Percentiles rank a stretch among this genome's conserved stretches.
phyloP scores from a whole-genome alignment of 192 early-diverging fungal genomes.

The Podila horticola region DNA sequence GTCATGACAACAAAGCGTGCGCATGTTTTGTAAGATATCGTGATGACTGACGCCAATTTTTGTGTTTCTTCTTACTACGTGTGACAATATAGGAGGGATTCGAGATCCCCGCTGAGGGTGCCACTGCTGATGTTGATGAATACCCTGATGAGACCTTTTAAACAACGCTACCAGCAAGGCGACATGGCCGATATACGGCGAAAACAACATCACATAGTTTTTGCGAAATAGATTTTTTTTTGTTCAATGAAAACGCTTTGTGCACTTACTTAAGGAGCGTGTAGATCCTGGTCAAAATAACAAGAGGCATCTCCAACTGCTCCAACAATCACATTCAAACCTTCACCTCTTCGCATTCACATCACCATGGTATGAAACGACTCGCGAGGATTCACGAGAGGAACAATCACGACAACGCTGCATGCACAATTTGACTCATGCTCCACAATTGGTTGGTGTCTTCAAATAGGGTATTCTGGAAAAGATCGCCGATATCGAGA shows the following conservation, averaged over 20 bases:
- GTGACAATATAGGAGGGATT: conserved; percentile 73
- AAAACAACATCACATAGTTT: not conserved
- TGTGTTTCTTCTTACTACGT: conserved; percentile 20
- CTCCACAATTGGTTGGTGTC: not conserved
- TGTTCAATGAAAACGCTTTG: not conserved
- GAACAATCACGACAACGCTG: not conserved
- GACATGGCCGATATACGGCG: too few relatives aligned
- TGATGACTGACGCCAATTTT: not conserved
- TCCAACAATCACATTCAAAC: conserved; percentile 10
- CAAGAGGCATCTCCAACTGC: conserved; percentile 14
- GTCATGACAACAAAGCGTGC: conserved; percentile 12
- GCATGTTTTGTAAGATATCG: not conserved
- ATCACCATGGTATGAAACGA: conserved; percentile 32
- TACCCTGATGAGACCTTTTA: conserved; percentile 76
- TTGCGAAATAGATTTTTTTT: not conserved
- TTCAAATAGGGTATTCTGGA: conserved; percentile 77
- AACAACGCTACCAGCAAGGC: conserved; percentile 3
- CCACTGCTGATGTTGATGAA: conserved; percentile 46
- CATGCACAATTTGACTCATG: not conserved
- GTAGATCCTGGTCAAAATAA: not conserved
- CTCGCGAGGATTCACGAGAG: not conserved
- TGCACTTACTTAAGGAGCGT: not conserved
- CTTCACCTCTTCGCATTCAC: not conserved
- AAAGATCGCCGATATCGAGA: conserved; percentile 91
- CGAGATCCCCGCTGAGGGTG: conserved; percentile 74